Base-by-base conservation (phyloP, 1,139 yeast species). In the Saccharomyces hybrid region DNA sequence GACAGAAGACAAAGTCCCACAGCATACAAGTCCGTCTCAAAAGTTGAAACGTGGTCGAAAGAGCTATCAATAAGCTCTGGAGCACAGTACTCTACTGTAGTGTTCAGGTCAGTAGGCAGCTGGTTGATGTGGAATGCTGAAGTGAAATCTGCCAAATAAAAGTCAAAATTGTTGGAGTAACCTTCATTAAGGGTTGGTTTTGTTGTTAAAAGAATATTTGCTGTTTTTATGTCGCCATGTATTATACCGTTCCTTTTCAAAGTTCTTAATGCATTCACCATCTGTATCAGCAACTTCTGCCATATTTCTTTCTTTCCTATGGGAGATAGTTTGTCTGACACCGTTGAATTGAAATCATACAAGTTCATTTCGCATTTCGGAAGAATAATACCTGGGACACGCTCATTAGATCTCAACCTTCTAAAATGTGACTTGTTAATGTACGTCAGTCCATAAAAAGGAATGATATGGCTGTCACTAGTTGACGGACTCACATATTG, bases 161-260 rank as follows among this genome's bases (percentile, higher is more conserved):
- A 59, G 21, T 49, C 48, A 4, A 34, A 16, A 3, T 52, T 47
- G 14, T 47, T 47, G 5, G 12, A 34, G 8, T 34, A 12, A 9
- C 19, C 42, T 14, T 16, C 42, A 14, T 14, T 14, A 34, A 34
- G 42, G 9, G 16, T 9, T 5, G 19, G 42, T 14, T 5, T 34
- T 34, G 7, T 19, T 34, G 21, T 54, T 8, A 60, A 41, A 19
- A 61, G 48, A 29, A 61, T 55, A 44, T 61, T 61, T 9, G 62
- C 61, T 1, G 63, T 59, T 48, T 61, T 61, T 7, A 61, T 60
- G 44, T 61, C 64, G 14, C 64, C 60, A 46, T 61, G 64, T 16
- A 60, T 55, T 29, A 60, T 59, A 14, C 50, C 47, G 19, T 55
- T 56, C 9, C 27, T 4, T 46, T 55, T 56, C 46, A 61, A 51